A percentile compares a stretch with the other conserved stretches of the same genome.
phyloP scores from a whole-genome alignment of 1,139 yeast genomes.

The Yamadazyma friedrichii region DNA sequence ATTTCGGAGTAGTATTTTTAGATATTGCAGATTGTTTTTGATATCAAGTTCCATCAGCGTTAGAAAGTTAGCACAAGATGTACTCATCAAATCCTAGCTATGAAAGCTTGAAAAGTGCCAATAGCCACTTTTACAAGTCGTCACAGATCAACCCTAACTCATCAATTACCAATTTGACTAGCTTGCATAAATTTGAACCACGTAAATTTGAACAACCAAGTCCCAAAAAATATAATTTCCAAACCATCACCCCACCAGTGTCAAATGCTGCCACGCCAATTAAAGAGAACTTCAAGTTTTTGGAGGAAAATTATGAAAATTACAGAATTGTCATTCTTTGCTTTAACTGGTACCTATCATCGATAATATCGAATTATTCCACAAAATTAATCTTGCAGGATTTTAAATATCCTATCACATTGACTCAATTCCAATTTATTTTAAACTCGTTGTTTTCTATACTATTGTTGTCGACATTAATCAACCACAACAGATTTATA shows the following conservation, averaged over 20 bases:
- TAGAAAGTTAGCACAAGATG: constrained; percentile 7
- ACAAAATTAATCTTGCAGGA: constrained; percentile 70
- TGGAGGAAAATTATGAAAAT: constrained; percentile 17
- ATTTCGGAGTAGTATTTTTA: no score
- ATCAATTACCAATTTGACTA: constrained; percentile 30
- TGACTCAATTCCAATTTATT: constrained; percentile 82
- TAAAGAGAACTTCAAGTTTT: constrained; percentile 15
- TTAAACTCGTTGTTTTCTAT: constrained; percentile 60
- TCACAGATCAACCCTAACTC: constrained; percentile 25
- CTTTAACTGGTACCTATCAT: constrained; percentile 73
- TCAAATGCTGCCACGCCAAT: constrained; percentile 34
- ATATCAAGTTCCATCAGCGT: no score
- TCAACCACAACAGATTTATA: constrained; percentile 19
- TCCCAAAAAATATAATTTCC: constrained; percentile 12
- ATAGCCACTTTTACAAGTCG: constrained; percentile 8
- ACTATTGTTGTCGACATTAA: constrained; percentile 22
- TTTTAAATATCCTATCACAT: constrained; percentile 76
- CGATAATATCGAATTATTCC: constrained; percentile 78
- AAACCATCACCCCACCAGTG: constrained; percentile 33
- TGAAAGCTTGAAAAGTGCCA: constrained; percentile 11
- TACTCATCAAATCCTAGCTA: constrained; percentile 17
- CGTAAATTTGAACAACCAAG: constrained; percentile 9
- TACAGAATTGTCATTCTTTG: constrained; percentile 47
- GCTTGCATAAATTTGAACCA: constrained; percentile 12
- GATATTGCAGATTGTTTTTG: no score